Percentiles rank a stretch among this genome's conserved stretches.
Evolutionary conservation across 805 yeast genomes (phyloP).

Genomic region (Cephaloascus fragrans): DNA sequence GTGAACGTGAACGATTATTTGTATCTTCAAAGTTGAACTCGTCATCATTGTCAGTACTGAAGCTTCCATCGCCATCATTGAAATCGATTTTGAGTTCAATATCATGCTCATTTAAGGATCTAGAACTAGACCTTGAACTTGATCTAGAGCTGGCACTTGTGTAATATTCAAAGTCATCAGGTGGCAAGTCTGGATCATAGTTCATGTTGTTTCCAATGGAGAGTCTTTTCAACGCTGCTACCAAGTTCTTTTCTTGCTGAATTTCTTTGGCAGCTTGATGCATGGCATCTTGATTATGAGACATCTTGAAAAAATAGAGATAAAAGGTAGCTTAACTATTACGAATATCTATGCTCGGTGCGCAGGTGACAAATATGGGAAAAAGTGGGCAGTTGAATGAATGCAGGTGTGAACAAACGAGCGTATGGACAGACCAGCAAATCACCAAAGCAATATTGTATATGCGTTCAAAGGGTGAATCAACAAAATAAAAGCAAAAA

Average conservation of each 20-base stretch:
- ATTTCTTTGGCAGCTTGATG: constrained; percentile 65
- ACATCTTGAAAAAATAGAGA: background rate
- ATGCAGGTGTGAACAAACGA: background rate
- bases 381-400: too few species aligned
- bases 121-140: too few species aligned
- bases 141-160: background rate
- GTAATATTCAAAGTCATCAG: constrained; percentile 10
- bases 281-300: constrained; percentile 14
- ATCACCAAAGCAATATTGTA: background rate
- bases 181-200: constrained; percentile 67
- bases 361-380: too few species aligned
- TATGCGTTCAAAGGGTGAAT: background rate
- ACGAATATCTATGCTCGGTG: background rate
- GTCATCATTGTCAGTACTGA: background rate
- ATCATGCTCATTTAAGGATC: background rate
- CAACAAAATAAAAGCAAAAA: too few species aligned
- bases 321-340: background rate
- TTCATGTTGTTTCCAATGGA: constrained; percentile 55
- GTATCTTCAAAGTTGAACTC: background rate
- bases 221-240: constrained; percentile 62
- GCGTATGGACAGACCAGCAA: background rate
- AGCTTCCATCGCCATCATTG: too few species aligned
- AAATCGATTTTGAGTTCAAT: background rate
- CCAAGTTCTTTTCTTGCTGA: constrained; percentile 64
- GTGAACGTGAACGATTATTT: too few species aligned